These are phyloP conservation scores for Rubroshorea leprosula DNA, from an alignment of 345 rosid genomes.

Conservation along the genomic window DNA sequence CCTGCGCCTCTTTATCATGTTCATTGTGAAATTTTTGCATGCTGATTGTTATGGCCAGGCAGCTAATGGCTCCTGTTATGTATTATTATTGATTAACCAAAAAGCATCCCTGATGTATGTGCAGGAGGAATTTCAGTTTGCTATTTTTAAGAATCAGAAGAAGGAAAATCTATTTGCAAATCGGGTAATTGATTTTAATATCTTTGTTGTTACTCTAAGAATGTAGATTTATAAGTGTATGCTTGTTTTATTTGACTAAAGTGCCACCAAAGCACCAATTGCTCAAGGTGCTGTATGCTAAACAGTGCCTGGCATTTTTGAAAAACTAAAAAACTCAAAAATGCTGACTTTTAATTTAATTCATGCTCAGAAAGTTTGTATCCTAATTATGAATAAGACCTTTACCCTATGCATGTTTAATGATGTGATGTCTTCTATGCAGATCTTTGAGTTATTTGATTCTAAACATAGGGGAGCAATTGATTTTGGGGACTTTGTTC, in stretches of 20 bases:
- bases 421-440: slow-evolving; percentile 21
- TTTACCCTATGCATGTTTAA: not conserved
- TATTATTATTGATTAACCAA: not conserved
- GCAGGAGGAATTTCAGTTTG: slow-evolving; percentile 98
- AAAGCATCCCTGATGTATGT: slow-evolving; percentile 8
- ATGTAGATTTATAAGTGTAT: not conserved
- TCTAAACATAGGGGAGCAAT: slow-evolving; percentile 85
- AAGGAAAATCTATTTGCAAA: slow-evolving; percentile 94
- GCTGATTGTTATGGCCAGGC: not conserved
- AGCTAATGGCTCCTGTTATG: too few species aligned
- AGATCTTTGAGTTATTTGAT: slow-evolving; percentile 95
- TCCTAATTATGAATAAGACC: not conserved
- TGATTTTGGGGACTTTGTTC: slow-evolving; percentile 92
- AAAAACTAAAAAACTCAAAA: too few species aligned
- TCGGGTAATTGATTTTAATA: slow-evolving; percentile 40
- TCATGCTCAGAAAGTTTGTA: not conserved
- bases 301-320: too few species aligned
- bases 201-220: not conserved
- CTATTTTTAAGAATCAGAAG: slow-evolving; percentile 83
- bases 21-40: not conserved
- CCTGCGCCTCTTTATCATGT: not conserved
- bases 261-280: too few species aligned
- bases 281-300: too few species aligned
- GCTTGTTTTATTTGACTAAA: not conserved
- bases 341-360: too few species aligned